phyloP scores from a whole-genome alignment of 164 flowering plant species.

The Sextonia rubra region DNA sequence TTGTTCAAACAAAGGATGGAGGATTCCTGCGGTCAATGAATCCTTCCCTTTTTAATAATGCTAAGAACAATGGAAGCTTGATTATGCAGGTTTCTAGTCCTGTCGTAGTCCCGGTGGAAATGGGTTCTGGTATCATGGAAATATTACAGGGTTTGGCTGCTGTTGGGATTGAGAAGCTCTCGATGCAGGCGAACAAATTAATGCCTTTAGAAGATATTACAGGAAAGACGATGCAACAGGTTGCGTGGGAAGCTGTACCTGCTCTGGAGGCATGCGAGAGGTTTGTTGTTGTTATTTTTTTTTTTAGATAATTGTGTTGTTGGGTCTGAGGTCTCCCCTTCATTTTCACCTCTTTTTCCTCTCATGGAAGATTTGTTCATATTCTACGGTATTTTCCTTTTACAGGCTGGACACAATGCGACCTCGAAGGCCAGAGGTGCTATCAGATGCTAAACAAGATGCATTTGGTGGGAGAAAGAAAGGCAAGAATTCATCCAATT shows the following conservation, averaged over 20 bases:
- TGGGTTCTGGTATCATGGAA: conserved; percentile 87
- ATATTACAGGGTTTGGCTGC: conserved; percentile 79
- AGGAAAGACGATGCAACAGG: conserved; percentile 81
- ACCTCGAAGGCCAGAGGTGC: conserved; percentile 21
- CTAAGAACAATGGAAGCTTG: conserved; percentile 63
- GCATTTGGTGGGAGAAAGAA: conserved; percentile 20
- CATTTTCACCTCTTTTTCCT: neutral
- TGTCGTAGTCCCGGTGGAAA: conserved; percentile 92
- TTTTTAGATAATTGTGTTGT: neutral
- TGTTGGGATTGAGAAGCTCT: conserved; percentile 85
- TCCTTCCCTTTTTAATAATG: conserved; percentile 58
- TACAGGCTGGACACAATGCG: conserved; percentile 35
- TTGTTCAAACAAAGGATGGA: conserved; percentile 73
- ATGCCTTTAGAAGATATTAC: conserved; percentile 95
- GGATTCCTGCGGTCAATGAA: conserved; percentile 90
- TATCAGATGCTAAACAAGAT: conserved; percentile 28
- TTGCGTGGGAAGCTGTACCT: conserved; percentile 72
- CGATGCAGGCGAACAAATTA: conserved; percentile 77
- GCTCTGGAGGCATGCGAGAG: conserved; percentile 54
- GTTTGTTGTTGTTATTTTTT: conserved; percentile 33
- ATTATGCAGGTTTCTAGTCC: conserved; percentile 91
- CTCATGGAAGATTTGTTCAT: neutral
- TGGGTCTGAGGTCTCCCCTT: neutral
- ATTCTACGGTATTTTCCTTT: conserved; percentile 8
- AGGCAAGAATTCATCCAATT: conserved; percentile 29